These are phyloP conservation scores for Mycena leptocephala DNA, from an alignment of 768 basidiomycete species.

Conservation along the genomic window DNA sequence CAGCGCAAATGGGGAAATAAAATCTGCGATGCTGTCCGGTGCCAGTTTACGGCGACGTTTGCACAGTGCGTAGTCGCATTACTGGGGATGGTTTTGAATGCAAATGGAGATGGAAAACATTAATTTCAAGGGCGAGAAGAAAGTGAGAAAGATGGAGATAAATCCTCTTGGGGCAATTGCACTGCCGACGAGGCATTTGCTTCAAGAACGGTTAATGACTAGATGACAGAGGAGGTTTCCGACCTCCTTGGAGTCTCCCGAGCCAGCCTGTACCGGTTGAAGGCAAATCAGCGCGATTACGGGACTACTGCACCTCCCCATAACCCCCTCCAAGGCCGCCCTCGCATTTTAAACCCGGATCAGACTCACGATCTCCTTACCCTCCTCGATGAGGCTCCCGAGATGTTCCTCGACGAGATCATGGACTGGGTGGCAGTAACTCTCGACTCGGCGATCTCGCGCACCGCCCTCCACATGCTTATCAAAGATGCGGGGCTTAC, in stretches of 20 bases:
- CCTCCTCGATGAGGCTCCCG: constrained; percentile 30
- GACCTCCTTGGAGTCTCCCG: constrained; percentile 32
- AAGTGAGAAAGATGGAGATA: no score
- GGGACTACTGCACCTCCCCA: constrained; percentile 21
- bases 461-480: constrained; percentile 35
- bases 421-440: constrained; percentile 39
- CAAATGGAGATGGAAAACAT: no score
- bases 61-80: no score
- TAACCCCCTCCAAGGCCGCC: constrained; percentile 28
- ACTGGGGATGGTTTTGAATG: no score
- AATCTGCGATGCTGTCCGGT: no score
- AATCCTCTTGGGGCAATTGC: no score
- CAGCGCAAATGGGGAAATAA: no score
- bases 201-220: no score
- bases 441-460: constrained; percentile 34
- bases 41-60: no score
- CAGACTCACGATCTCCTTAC: constrained; percentile 29
- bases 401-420: constrained; percentile 43
- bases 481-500: constrained; percentile 39
- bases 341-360: constrained; percentile 29
- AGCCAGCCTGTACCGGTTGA: constrained; percentile 29
- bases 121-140: no score
- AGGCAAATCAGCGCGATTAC: constrained; percentile 13
- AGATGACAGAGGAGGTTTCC: constrained; percentile 30
- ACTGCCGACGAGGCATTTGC: no score